phyloP scores from a whole-genome alignment of 352 stramenopile species.

The Phytopythium aichiense region DNA sequence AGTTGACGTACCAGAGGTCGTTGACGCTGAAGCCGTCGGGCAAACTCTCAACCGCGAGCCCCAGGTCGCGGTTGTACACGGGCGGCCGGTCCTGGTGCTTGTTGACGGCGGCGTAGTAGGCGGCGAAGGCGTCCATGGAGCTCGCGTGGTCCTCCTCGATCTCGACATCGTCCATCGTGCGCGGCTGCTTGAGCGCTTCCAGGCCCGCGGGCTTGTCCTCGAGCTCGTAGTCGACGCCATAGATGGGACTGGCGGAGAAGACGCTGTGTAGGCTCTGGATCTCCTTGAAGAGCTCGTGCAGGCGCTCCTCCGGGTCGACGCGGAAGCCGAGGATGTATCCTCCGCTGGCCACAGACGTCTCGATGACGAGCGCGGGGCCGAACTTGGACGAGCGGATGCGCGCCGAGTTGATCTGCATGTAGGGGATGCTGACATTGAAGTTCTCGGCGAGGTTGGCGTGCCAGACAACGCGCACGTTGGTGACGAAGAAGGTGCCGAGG shows the following conservation, averaged over 20 bases:
- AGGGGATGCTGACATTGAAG: conserved; percentile 94
- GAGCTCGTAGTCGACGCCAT: conserved; percentile 86
- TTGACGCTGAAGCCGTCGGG: conserved; percentile 67
- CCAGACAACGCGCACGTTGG: conserved; percentile 92
- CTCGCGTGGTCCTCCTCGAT: conserved; percentile 85
- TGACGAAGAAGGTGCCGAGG: conserved; percentile 91
- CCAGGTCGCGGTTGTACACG: conserved; percentile 75
- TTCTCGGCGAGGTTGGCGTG: conserved; percentile 92
- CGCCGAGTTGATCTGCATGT: conserved; percentile 91
- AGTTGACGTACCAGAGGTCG: conserved; percentile 71
- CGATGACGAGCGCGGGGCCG: conserved; percentile 86
- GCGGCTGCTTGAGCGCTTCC: conserved; percentile 63
- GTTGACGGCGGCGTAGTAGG: conserved; percentile 87
- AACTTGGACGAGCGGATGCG: conserved; percentile 89
- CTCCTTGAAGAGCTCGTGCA: conserved; percentile 85
- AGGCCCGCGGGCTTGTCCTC: conserved; percentile 68
- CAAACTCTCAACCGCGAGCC: conserved; percentile 83
- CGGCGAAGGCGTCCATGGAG: conserved; percentile 85
- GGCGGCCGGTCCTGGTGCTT: conserved; percentile 75
- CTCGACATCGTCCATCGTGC: conserved; percentile 84
- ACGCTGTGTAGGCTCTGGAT: conserved; percentile 80
- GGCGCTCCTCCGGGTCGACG: conserved; percentile 81
- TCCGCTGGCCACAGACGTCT: conserved; percentile 75
- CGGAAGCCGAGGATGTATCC: conserved; percentile 92
- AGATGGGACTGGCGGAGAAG: conserved; percentile 86